Percentiles rank a stretch among this genome's conserved stretches.
These are phyloP conservation scores for Calocybe cyanea DNA, from an alignment of 768 basidiomycete genomes.

Conservation along the genomic window DNA sequence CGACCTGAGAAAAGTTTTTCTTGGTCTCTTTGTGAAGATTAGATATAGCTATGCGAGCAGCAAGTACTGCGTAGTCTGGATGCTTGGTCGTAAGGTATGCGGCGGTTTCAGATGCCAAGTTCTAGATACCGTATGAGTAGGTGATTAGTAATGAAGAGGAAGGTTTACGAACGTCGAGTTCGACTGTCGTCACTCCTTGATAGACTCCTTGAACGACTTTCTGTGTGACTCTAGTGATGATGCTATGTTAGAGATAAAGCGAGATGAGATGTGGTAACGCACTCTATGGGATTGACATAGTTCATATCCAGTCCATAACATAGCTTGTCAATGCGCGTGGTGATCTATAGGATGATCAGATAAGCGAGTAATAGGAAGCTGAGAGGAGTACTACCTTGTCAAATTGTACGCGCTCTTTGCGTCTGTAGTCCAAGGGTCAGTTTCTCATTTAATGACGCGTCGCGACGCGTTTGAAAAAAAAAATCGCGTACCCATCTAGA, in stretches of 20 bases:
- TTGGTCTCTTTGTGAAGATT: constrained; percentile 99
- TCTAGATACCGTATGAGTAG: constrained; percentile 43
- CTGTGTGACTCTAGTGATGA: constrained; percentile 66
- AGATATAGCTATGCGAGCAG: constrained; percentile 97
- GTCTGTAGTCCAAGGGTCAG: constrained; percentile 36
- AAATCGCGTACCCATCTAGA: constrained; percentile 44
- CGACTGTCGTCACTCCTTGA: constrained; percentile 93
- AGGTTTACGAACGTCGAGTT: constrained; percentile 76
- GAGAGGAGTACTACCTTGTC: constrained; percentile 63
- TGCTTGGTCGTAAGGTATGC: constrained; percentile 96
- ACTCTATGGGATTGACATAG: constrained; percentile 93
- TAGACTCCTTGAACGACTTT: constrained; percentile 94
- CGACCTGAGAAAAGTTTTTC: constrained; percentile 91
- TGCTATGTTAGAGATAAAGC: not conserved
- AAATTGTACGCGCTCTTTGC: constrained; percentile 90
- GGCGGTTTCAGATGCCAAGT: constrained; percentile 95
- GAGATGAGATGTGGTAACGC: constrained; percentile 23
- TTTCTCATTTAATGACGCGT: constrained; percentile 26
- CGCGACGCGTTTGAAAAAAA: constrained; percentile 25
- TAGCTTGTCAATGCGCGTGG: constrained; percentile 81
- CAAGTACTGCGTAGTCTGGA: constrained; percentile 97
- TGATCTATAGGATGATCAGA: constrained; percentile 54
- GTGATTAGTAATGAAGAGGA: not conserved
- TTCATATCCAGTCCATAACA: constrained; percentile 94
- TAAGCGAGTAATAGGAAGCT: constrained; percentile 10